Base-by-base conservation (phyloP, 495 filamentous ascomycete species). In the Trichoderma erinaceum region DNA sequence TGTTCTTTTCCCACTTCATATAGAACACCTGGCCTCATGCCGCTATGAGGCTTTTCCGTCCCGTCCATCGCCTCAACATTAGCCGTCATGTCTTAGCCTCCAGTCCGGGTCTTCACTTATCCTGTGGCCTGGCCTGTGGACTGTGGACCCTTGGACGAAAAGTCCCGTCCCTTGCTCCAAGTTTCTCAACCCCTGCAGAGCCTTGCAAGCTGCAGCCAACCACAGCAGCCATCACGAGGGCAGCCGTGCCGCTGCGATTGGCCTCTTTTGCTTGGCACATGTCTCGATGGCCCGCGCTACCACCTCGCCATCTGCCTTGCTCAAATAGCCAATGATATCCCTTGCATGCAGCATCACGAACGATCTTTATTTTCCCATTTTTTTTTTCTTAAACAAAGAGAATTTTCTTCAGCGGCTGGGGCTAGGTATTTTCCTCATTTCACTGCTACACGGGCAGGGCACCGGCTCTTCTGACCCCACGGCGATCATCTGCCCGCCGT, bases 191-290 rank as follows among this genome's bases (percentile, higher is more conserved):
- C 56, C 56, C 25, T 61, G 56, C 56, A 61, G 23, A 15, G 56
- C 25, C 18, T 56, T 61, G 56, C 56, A 6, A 12, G 56, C 56
- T 61, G 5, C 56, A 32, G 27, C 56, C 56, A 61, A 61, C 56
- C 56, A 61, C 27, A 25, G 16, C 56, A 2, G 56, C 56, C 25
- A 32, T 61, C 56, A 61, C 56, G 56, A 61, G 56, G 56, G 56
- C 56, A 8, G 16, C 27, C 8, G 11, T 12, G 10, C 3, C 12
- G 27, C 3, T 32, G 56, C 56, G 29, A 61, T 61, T 61, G 56
- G 56, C 56, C 29, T 61, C 48, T 61, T 61, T 25, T 29, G 29
- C 8, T 10, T 11, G 25, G 25, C 56, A 61, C 56, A 61, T 61
- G 56, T 61, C 56, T 61, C 29, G 16, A 61, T 18, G 11, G 27